Conservation (phyloP, 164 flowering plant species). For the Taxillus chinensis region DNA sequence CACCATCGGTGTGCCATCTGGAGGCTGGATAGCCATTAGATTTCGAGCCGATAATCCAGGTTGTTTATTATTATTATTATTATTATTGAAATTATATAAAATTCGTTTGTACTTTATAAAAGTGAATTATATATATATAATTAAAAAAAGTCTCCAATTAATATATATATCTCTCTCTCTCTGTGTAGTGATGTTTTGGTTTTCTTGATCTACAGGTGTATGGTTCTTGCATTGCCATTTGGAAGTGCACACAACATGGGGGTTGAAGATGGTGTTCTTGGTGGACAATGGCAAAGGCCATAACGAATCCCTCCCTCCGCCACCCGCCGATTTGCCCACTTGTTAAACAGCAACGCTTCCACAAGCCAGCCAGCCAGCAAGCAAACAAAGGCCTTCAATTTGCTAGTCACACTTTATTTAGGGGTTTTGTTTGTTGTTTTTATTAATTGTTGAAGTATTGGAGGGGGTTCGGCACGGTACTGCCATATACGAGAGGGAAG, state of each 20-base stretch:
- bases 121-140: too few relatives aligned
- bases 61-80: too few relatives aligned
- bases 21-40: slow-evolving; percentile 77
- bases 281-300: slow-evolving; percentile 64
- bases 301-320: slow-evolving; percentile 43
- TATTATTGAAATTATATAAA: not conserved
- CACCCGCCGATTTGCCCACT: slow-evolving; percentile 57
- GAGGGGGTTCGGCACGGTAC: too few relatives aligned
- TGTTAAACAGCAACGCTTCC: slow-evolving; percentile 17
- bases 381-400: too few relatives aligned
- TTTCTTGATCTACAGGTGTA: not conserved
- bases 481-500: too few relatives aligned
- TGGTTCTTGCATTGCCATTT: slow-evolving; percentile 28
- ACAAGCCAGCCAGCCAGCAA: too few relatives aligned
- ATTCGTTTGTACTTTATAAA: too few relatives aligned
- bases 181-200: not conserved
- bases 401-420: too few relatives aligned
- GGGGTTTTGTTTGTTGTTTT: too few relatives aligned
- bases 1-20: slow-evolving; percentile 69
- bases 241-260: slow-evolving; percentile 74
- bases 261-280: slow-evolving; percentile 64
- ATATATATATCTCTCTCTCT: too few relatives aligned
- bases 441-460: too few relatives aligned
- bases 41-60: slow-evolving; percentile 82
- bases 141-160: too few relatives aligned